Conservation (phyloP, 2,329 filamentous ascomycete species). For the Ilyonectria sp. region DNA sequence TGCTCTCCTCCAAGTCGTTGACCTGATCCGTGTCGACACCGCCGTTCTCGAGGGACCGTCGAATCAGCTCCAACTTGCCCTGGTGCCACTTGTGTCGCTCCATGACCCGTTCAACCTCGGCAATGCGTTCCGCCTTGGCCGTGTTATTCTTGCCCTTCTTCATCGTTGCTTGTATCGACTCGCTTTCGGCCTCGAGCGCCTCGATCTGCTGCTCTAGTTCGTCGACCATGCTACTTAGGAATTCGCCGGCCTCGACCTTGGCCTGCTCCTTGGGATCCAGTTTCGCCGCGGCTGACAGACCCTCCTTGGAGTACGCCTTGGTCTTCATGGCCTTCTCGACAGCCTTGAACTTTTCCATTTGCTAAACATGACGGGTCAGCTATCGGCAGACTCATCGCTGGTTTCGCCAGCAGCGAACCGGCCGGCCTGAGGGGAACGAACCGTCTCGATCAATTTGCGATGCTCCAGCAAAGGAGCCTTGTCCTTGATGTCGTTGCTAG, state of each 20-base stretch:
- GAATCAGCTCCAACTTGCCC: conserved; percentile 90
- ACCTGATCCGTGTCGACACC: conserved; percentile 91
- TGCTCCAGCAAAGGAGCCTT: conserved; percentile 96
- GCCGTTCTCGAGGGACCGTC: conserved; percentile 92
- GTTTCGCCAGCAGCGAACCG: conserved; percentile 27
- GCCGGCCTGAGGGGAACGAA: conserved; percentile 62
- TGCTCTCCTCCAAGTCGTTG: conserved; percentile 89
- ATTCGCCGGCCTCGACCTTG: conserved; percentile 89
- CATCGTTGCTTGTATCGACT: conserved; percentile 87
- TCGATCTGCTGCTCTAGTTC: conserved; percentile 96
- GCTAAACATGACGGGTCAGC: conserved; percentile 65
- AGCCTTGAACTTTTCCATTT: conserved; percentile 99
- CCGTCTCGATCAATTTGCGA: conserved; percentile 96
- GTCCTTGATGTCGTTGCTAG: conserved; percentile 99
- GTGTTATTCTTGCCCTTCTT: conserved; percentile 95
- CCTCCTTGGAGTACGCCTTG: conserved; percentile 99
- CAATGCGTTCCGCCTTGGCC: conserved; percentile 87
- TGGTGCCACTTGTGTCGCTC: conserved; percentile 98
- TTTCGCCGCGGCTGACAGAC: conserved; percentile 90
- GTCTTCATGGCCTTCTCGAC: conserved; percentile 99
- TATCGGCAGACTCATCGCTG: conserved; percentile 18
- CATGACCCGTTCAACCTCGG: conserved; percentile 85
- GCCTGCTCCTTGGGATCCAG: conserved; percentile 98
- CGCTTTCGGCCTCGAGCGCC: conserved; percentile 89
- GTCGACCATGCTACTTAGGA: conserved; percentile 89